Evolutionary conservation across 305 asterid species (phyloP), one percentile per base, ranked within the genome.

Genomic region (Nicotiana rustica): DNA sequence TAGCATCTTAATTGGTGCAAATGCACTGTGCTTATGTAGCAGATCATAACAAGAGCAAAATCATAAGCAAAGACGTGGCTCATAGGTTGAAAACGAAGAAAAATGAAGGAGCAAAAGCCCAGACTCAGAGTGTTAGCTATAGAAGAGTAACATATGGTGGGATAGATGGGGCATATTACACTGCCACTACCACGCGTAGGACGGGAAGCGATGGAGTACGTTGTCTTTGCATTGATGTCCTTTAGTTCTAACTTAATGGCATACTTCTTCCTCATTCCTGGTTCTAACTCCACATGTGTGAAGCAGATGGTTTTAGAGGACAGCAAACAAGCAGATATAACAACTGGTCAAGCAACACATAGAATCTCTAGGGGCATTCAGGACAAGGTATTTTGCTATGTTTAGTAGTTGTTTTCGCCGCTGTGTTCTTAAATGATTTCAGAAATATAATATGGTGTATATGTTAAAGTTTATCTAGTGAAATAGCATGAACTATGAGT

Each of bases 321-420:
- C 83, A 90, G 90, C 86, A 92, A 81, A 87, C 93, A 90, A 84
- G 98, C 99, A 71, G 95, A 94, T 85, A 87, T 70, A 60, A 92
- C 97, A n/a, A 96, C 97, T 6, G 97, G 98, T 65, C 88, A 88
- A 89, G 99, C 99, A 15, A 84, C 93, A 5, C 99, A 94, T 83
- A 92, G 86, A 84, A 82, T 96, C 56, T 96, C 97, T 7, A 88
- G 96, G 86, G 99, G 98, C 81, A 89, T 96, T 70, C 90, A 93
- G 78, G 92, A 92, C 75, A 93, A 94, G 98, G 98, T 96, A 84
- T 38, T 38, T 70, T 19, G 59, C 44, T 38, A 38, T 38, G 8
- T 38, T 38, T 38, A 38, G 44, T 38, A 5, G 7, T 38, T 38
- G 6, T 38, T 38, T 38, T 36, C 2, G 9, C 44, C 44, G 8